Percentiles rank a stretch among this genome's conserved stretches.
These are phyloP conservation scores for Candida mattraensis DNA, from an alignment of 805 yeast genomes.

Conservation along the genomic window DNA sequence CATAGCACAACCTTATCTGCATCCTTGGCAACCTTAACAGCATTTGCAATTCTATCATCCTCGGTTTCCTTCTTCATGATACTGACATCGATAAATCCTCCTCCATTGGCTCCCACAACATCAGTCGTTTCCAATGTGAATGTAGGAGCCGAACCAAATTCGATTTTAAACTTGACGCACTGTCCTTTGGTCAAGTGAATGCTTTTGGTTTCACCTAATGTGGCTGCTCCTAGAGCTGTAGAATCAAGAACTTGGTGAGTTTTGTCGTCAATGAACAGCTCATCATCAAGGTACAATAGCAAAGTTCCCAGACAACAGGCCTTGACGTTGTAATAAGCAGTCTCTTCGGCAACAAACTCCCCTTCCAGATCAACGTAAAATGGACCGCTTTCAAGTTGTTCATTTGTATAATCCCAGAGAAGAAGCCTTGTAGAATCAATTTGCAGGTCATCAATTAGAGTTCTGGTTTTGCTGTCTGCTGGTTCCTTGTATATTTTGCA, in stretches of 20 bases:
- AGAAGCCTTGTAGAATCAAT: conserved; percentile 18
- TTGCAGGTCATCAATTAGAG: conserved; percentile 13
- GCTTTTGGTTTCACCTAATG: conserved; percentile 47
- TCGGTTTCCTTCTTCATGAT: conserved; percentile 8
- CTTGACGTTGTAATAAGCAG: conserved; percentile 53
- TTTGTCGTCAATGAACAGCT: conserved; percentile 55
- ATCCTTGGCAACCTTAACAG: conserved; percentile 35
- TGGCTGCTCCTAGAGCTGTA: conserved; percentile 54
- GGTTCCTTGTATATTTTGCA: conserved; percentile 29
- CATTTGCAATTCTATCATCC: conserved; percentile 21
- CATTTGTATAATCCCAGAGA: conserved; percentile 21
- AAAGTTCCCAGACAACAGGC: conserved; percentile 55
- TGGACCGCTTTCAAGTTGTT: conserved; percentile 28
- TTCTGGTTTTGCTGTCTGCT: conserved; percentile 16
- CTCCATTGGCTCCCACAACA: conserved; percentile 18
- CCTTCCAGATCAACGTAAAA: conserved; percentile 48
- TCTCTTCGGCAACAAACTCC: conserved; percentile 43
- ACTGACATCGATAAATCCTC: conserved; percentile 24
- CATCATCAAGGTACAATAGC: conserved; percentile 50
- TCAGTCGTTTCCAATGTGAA: conserved; percentile 6
- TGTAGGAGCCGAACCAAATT: conserved; percentile 53
- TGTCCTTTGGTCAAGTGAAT: conserved; percentile 43
- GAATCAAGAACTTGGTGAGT: conserved; percentile 50
- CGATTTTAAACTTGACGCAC: conserved; percentile 45
- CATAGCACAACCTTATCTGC: conserved; percentile 38